Base-by-base conservation (phyloP, 2,329 filamentous ascomycete genomes). In the Botrytis elliptica region DNA sequence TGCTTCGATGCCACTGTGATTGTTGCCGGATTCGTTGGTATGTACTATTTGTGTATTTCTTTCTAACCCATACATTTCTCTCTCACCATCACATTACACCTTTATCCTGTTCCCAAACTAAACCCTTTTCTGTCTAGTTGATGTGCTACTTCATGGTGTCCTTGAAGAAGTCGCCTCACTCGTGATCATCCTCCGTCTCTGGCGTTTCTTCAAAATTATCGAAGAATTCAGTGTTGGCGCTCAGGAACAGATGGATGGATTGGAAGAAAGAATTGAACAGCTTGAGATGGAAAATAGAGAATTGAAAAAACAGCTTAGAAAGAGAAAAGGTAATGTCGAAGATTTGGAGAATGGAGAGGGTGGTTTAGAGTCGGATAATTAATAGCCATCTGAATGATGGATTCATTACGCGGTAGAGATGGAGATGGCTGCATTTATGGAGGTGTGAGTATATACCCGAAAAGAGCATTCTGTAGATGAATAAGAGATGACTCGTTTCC, bases 161-260 rank as follows among this genome's bases (percentile, higher is more conserved):
- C 81, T 88, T 9, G 88, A 90, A 80, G 88, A 92, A 78, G 88
- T 91, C 65, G 89, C 87, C 1, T 91, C 89, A 0, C 83, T 93
- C n/a, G 86, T 93, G 67, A 85, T 93, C 42, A 85, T 92, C 6
- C 83, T 93, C 63, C 88, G 91, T 71, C 83, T 93, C 5, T 92
- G 90, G 88, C 86, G 91, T 25, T 86, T 93, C 63, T 88, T 92
- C 80, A 92, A 92, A 83, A 91, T 92, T 70, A 88, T 91, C 10
- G 89, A 93, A 78, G 91, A 93, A 81, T 84, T 92, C 75, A 87
- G 87, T 44, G 85, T 90, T 10, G 89, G 89, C 14, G 89, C 89
- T 1, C 83, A 87, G 52, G 90, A 92, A 81, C 85, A 89, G 79
- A 87, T 89, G 83, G 89, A 90, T 75, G 85, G 85, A 16, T 81